phyloP scores from a whole-genome alignment of 2,329 filamentous ascomycete genomes.

The Penicillium sp. region DNA sequence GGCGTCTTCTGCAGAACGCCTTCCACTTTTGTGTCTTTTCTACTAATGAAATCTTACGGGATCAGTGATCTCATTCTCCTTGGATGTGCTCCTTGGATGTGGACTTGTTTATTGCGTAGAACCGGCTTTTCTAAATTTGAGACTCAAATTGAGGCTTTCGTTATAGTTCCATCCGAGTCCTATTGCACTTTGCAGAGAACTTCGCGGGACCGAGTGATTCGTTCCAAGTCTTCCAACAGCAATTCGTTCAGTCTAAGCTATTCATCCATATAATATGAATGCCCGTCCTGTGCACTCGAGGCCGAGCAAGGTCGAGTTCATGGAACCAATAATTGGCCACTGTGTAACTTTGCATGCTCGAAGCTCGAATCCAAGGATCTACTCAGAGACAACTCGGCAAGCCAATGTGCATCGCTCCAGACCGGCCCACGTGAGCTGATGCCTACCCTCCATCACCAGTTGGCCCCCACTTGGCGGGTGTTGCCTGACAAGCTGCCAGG shows the following conservation, averaged over 20 bases:
- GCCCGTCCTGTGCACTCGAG: too few species aligned
- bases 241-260: too few species aligned
- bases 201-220: too few species aligned
- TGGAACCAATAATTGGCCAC: not conserved
- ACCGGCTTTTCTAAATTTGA: too few species aligned
- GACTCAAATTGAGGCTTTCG: too few species aligned
- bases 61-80: not conserved
- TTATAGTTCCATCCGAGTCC: too few species aligned
- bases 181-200: too few species aligned
- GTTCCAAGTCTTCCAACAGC: too few species aligned
- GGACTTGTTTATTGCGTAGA: too few species aligned
- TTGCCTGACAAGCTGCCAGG: conserved; percentile 14
- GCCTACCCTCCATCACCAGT: not conserved
- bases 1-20: not conserved
- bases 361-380: not conserved
- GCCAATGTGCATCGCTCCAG: not conserved
- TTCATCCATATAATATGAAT: too few species aligned
- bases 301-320: not conserved
- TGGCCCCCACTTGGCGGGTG: conserved; percentile 9
- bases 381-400: not conserved
- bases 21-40: not conserved
- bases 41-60: not conserved
- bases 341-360: not conserved
- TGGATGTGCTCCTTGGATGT: not conserved
- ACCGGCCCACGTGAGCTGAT: not conserved